These are phyloP conservation scores for Apiospora kogelbergensis DNA, from an alignment of 2,329 filamentous ascomycete genomes.

Conservation along the genomic window DNA sequence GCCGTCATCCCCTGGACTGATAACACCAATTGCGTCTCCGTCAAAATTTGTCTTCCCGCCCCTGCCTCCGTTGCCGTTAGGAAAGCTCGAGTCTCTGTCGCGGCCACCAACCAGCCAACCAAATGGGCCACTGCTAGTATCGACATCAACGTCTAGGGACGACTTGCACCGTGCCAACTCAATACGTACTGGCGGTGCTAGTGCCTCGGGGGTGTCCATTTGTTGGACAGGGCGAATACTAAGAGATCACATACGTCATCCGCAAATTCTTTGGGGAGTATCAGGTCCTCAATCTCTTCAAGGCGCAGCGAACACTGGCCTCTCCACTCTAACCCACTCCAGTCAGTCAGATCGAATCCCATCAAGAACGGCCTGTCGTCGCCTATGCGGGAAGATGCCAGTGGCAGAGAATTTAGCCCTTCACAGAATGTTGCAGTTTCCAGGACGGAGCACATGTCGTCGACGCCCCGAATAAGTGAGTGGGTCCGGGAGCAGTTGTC, in stretches of 20 bases:
- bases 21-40: constrained; percentile 10
- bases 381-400: background rate
- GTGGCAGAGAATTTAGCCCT: background rate
- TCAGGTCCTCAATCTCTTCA: background rate
- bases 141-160: background rate
- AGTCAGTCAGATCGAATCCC: background rate
- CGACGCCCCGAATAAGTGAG: constrained; percentile 9
- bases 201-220: background rate
- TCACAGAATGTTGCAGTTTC: background rate
- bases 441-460: background rate
- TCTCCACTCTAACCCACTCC: background rate
- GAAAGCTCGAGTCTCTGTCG: background rate
- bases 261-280: background rate
- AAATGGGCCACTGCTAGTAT: background rate
- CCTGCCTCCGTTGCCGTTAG: constrained; percentile 18
- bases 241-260: background rate
- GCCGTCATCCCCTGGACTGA: constrained; percentile 1
- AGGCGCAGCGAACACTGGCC: background rate
- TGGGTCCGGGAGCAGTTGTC: constrained; percentile 12
- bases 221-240: background rate
- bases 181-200: background rate
- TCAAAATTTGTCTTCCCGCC: constrained; percentile 26
- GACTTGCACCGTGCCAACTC: background rate
- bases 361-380: background rate
- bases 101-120: background rate